Evolutionary conservation across 306 rosid species (phyloP).

Genomic region (Prunus dulcis): DNA sequence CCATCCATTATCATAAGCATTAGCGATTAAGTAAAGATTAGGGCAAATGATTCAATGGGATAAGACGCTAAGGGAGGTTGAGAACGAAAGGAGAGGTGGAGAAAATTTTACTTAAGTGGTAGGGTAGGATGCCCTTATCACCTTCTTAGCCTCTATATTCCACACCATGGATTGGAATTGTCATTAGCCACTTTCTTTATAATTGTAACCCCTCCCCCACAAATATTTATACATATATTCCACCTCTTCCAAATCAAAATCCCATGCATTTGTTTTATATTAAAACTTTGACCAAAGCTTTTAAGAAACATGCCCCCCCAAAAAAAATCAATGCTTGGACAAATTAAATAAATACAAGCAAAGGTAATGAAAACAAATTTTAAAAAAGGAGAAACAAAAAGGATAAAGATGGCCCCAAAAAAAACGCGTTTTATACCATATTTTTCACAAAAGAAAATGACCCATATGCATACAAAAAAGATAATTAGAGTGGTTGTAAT

Average conservation of each 20-base stretch:
- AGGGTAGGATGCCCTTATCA: conserved; percentile 94
- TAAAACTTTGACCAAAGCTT: conserved; percentile 1
- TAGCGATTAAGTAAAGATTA: conserved; percentile 77
- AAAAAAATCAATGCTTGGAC: neutral
- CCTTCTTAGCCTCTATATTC: conserved; percentile 28
- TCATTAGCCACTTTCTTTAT: conserved; percentile 11
- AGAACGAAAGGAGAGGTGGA: conserved; percentile 52
- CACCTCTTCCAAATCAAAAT: conserved; percentile 9
- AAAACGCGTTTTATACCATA: conserved; percentile 20
- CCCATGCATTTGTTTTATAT: neutral
- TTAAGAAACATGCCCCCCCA: neutral
- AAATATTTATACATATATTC: neutral
- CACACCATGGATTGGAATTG: conserved; percentile 22
- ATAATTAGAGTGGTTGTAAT: neutral
- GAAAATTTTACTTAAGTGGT: conserved; percentile 50
- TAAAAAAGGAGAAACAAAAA: neutral
- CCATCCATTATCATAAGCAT: conserved; percentile 65
- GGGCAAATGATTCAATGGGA: conserved; percentile 64
- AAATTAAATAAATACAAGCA: neutral
- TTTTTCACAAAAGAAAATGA: conserved; percentile 36
- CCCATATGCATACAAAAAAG: conserved; percentile 12
- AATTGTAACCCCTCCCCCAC: neutral
- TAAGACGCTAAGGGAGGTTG: conserved; percentile 43
- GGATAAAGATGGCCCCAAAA: conserved; percentile 17
- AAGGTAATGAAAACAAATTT: neutral